Evolutionary conservation across 2,329 filamentous ascomycete species (phyloP).

Genomic region (Drechslera avenae): DNA sequence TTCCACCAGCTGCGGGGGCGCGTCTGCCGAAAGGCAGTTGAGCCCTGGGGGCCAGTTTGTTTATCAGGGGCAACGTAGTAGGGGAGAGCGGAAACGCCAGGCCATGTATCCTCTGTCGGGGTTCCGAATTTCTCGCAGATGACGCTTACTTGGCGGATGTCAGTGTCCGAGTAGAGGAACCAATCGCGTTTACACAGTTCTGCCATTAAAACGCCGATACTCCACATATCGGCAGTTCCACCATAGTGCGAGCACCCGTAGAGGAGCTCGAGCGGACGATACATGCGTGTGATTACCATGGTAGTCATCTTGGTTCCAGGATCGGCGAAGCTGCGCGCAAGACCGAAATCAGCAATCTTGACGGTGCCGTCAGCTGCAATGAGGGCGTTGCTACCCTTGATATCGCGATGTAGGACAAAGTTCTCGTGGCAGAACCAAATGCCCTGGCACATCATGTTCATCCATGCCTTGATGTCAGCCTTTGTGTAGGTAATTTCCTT

Average conservation of each 20-base stretch:
- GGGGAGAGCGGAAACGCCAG: constrained; percentile 79
- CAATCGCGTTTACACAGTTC: constrained; percentile 84
- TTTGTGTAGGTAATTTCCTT: constrained; percentile 79
- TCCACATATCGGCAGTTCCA: constrained; percentile 93
- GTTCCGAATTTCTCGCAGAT: constrained; percentile 88
- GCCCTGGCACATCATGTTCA: constrained; percentile 92
- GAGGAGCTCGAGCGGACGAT: constrained; percentile 89
- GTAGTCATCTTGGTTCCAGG: constrained; percentile 88
- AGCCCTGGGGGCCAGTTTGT: constrained; percentile 36
- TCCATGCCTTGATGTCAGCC: constrained; percentile 96
- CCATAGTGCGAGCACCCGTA: constrained; percentile 89
- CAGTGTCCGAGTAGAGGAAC: constrained; percentile 81
- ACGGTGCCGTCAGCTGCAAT: constrained; percentile 92
- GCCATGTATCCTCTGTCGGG: constrained; percentile 93
- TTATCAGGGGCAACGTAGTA: constrained; percentile 74
- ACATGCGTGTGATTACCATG: constrained; percentile 97
- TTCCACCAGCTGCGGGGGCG: constrained; percentile 76
- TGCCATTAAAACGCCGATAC: constrained; percentile 88
- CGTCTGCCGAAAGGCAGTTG: constrained; percentile 56
- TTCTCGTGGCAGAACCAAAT: constrained; percentile 98
- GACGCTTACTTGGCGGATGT: constrained; percentile 82
- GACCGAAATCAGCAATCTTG: constrained; percentile 96
- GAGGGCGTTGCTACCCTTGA: constrained; percentile 97
- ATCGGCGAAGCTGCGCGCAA: constrained; percentile 87
- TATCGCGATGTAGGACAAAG: constrained; percentile 92